A percentile compares a stretch with the other conserved stretches of the same genome.
These are phyloP conservation scores for Platismatia glauca DNA, from an alignment of 495 filamentous ascomycete genomes.

Conservation along the genomic window DNA sequence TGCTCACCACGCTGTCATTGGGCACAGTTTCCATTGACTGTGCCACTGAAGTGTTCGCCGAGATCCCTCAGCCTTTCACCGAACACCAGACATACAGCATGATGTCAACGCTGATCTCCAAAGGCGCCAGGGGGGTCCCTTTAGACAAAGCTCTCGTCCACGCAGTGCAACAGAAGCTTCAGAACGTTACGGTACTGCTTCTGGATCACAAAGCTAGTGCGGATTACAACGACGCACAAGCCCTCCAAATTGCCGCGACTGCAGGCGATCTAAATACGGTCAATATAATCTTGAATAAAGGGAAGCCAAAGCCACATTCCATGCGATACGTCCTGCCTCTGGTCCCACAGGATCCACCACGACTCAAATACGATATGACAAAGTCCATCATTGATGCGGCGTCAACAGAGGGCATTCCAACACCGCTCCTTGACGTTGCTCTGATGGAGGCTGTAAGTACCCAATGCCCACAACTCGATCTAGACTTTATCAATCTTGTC, in stretches of 20 bases:
- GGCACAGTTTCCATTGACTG: background rate
- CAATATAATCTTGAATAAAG: conserved; percentile 15
- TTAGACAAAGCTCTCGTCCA: conserved; percentile 16
- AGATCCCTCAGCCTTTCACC: conserved; percentile 12
- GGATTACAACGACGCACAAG: conserved; percentile 14
- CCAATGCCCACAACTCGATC: background rate
- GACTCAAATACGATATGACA: conserved; percentile 14
- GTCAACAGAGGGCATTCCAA: background rate
- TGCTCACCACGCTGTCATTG: conserved; percentile 10
- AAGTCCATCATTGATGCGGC: conserved; percentile 15
- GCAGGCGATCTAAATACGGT: conserved; percentile 11
- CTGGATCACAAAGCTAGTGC: conserved; percentile 19
- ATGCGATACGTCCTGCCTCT: conserved; percentile 14
- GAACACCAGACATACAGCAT: conserved; percentile 6
- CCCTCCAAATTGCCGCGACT: conserved; percentile 16
- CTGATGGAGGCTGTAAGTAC: conserved; percentile 9
- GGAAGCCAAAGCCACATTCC: conserved; percentile 10
- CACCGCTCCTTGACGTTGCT: conserved; percentile 11
- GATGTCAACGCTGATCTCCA: conserved; percentile 15
- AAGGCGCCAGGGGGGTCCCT: conserved; percentile 15
- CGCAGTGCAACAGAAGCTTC: conserved; percentile 10
- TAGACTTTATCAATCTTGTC: conserved; percentile 9
- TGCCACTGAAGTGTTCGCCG: conserved; percentile 8
- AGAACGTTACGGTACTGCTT: conserved; percentile 8
- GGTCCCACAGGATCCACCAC: conserved; percentile 5